phyloP scores from a whole-genome alignment of 495 filamentous ascomycete genomes.

The Xylaria intraflava region DNA sequence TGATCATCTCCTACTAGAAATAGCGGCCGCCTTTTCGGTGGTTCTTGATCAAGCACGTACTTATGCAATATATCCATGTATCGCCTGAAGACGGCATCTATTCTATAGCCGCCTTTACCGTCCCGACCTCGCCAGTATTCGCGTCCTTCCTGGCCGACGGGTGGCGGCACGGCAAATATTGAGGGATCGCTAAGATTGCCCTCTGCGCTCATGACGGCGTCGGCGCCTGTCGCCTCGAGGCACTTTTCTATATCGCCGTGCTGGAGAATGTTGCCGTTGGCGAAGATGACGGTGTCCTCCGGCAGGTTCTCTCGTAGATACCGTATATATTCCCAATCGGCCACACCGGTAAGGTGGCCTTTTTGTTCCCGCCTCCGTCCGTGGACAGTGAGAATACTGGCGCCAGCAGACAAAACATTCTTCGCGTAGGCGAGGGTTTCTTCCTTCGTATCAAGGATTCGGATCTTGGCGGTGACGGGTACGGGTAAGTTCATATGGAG shows the following conservation, averaged over 20 bases:
- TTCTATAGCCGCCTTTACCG: constrained; percentile 78
- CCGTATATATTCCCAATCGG: constrained; percentile 80
- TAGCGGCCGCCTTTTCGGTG: constrained; percentile 60
- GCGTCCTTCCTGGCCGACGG: constrained; percentile 54
- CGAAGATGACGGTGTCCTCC: constrained; percentile 83
- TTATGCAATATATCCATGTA: constrained; percentile 86
- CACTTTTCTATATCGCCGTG: constrained; percentile 74
- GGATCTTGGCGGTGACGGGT: constrained; percentile 91
- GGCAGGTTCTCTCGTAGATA: constrained; percentile 82
- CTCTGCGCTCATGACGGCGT: constrained; percentile 93
- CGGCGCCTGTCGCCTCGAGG: constrained; percentile 76
- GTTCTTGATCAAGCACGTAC: constrained; percentile 56
- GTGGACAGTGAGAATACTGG: constrained; percentile 88
- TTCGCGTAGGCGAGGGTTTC: constrained; percentile 82
- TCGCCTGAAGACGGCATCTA: constrained; percentile 79
- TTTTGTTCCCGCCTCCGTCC: constrained; percentile 87
- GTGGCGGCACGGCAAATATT: constrained; percentile 68
- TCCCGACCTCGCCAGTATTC: constrained; percentile 81
- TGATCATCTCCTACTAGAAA: constrained; percentile 63
- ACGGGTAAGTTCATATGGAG: constrained; percentile 66
- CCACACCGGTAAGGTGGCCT: constrained; percentile 88
- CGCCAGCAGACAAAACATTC: constrained; percentile 81
- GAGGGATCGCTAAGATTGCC: constrained; percentile 87
- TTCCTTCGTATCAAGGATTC: constrained; percentile 81
- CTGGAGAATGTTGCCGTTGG: constrained; percentile 89